Evolutionary conservation across 2,329 filamentous ascomycete species (phyloP).

Genomic region (Xylaria sp.): DNA sequence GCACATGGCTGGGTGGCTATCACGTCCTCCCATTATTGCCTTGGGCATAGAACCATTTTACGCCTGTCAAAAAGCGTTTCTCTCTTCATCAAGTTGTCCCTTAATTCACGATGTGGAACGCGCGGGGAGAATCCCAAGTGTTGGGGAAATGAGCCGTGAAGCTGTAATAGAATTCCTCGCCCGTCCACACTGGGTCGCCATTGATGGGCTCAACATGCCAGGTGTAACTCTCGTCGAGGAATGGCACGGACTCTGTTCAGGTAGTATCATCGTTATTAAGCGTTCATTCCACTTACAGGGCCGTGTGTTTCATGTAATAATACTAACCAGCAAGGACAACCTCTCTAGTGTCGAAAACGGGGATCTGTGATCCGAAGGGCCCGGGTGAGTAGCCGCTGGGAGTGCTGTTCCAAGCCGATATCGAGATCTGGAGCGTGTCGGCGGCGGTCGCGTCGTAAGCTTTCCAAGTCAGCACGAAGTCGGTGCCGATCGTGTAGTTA

Average conservation of each 20-base stretch:
- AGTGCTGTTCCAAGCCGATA: slow-evolving; percentile 11
- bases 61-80: too few relatives aligned
- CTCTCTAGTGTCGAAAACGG: neutral
- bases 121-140: neutral
- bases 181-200: neutral
- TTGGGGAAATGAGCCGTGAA: neutral
- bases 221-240: neutral
- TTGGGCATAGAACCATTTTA: too few relatives aligned
- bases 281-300: neutral
- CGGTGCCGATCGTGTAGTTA: slow-evolving; percentile 8
- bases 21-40: too few relatives aligned
- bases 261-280: slow-evolving; percentile 1
- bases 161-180: neutral
- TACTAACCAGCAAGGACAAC: slow-evolving; percentile 10
- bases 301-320: neutral
- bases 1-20: too few relatives aligned
- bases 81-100: too few relatives aligned
- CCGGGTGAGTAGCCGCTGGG: neutral
- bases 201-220: slow-evolving; percentile 8
- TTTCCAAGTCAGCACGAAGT: slow-evolving; percentile 18
- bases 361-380: slow-evolving; percentile 1
- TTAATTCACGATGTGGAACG: slow-evolving; percentile 4
- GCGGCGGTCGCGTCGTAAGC: slow-evolving; percentile 1
- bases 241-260: neutral
- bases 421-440: slow-evolving; percentile 8